phyloP scores from a whole-genome alignment of 1,139 yeast species.

The Suhomyces panamericanus region DNA sequence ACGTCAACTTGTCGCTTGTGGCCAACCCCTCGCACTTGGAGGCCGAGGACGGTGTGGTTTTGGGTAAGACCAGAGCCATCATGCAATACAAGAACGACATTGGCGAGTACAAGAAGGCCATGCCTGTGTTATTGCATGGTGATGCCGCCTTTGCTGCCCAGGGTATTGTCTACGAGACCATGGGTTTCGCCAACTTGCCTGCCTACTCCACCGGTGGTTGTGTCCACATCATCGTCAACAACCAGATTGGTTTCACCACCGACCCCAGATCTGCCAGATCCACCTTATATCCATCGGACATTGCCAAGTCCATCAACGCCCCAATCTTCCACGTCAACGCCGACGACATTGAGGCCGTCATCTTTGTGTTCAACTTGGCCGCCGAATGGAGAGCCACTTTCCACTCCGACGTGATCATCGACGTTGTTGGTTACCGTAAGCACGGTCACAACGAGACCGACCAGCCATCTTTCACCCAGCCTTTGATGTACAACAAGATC shows the following conservation, averaged over 20 bases:
- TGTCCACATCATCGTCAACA: conserved; percentile 90
- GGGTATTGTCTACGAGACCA: conserved; percentile 98
- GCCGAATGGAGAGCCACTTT: conserved; percentile 98
- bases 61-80: conserved; percentile 96
- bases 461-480: conserved; percentile 98
- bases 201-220: conserved; percentile 99
- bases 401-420: conserved; percentile 95
- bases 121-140: conserved; percentile 93
- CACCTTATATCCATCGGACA: conserved; percentile 95
- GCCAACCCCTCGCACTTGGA: conserved; percentile 99
- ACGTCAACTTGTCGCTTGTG: conserved; percentile 90
- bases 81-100: conserved; percentile 89
- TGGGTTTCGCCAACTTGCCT: conserved; percentile 91
- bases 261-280: conserved; percentile 98
- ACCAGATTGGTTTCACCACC: conserved; percentile 99
- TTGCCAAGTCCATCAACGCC: conserved; percentile 94
- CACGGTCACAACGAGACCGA: conserved; percentile 99
- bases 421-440: conserved; percentile 97
- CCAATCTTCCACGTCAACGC: conserved; percentile 99
- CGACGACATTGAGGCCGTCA: conserved; percentile 93
- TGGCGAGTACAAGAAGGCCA: conserved; percentile 79
- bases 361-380: conserved; percentile 90
- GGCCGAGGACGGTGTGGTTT: conserved; percentile 98
- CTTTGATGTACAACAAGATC: conserved; percentile 90
- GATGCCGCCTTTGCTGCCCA: conserved; percentile 99